These are phyloP conservation scores for Tricholoma furcatifolium DNA, from an alignment of 768 basidiomycete genomes.

Conservation along the genomic window DNA sequence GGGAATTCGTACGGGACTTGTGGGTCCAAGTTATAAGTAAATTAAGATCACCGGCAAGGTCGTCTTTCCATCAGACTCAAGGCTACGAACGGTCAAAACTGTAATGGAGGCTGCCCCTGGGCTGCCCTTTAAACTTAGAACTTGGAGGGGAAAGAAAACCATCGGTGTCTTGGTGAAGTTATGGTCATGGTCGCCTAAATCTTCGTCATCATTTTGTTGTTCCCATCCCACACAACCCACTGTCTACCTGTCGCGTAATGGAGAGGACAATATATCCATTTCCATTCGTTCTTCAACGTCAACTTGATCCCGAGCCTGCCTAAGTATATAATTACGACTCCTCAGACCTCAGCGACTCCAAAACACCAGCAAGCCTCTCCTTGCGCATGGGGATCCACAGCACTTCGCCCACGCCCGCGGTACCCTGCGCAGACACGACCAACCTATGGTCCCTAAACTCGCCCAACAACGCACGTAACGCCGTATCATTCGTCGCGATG, in stretches of 20 bases:
- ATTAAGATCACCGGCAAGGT: too few relatives aligned
- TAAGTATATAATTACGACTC: background rate
- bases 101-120: too few relatives aligned
- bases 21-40: too few relatives aligned
- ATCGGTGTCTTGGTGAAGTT: too few relatives aligned
- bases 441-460: constrained; percentile 93
- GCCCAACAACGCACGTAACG: constrained; percentile 75
- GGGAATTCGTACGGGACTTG: too few relatives aligned
- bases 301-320: background rate
- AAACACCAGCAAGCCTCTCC: constrained; percentile 60
- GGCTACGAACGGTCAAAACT: too few relatives aligned
- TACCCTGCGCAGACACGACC: constrained; percentile 54
- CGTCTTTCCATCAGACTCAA: too few relatives aligned
- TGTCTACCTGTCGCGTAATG: constrained; percentile 3
- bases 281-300: constrained; percentile 6
- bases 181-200: too few relatives aligned
- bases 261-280: constrained; percentile 8
- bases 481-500: constrained; percentile 85
- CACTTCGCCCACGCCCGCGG: constrained; percentile 52
- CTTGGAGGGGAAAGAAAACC: too few relatives aligned
- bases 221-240: too few relatives aligned
- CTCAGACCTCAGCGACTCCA: constrained; percentile 23
- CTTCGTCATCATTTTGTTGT: too few relatives aligned
- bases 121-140: too few relatives aligned
- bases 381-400: constrained; percentile 88